phyloP scores from a whole-genome alignment of 2,329 filamentous ascomycete species.

The Periconia digitata region DNA sequence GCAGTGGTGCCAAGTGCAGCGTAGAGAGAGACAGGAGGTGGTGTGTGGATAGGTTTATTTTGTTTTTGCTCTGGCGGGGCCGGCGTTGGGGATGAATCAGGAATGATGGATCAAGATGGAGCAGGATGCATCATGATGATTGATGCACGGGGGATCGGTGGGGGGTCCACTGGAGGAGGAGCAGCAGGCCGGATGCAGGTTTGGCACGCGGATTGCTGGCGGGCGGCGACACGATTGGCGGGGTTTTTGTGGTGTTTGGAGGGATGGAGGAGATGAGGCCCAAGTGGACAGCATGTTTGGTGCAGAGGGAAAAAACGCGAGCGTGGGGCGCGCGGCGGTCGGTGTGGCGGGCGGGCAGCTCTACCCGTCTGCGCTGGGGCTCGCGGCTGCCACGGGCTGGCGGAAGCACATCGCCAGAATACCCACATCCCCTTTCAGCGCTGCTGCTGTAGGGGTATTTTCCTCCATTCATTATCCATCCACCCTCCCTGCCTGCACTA shows the following conservation, averaged over 20 bases:
- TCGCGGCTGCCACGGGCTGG: background rate
- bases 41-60: background rate
- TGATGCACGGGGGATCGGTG: background rate
- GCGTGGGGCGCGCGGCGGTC: background rate
- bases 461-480: no score
- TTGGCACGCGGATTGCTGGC: no score
- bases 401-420: no score
- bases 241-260: background rate
- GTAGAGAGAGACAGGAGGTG: background rate
- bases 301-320: no score
- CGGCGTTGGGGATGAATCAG: background rate
- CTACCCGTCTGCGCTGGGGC: background rate
- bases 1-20: no score
- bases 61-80: background rate
- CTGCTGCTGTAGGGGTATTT: no score
- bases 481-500: no score
- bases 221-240: background rate
- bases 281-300: no score
- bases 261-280: no score
- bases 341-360: background rate
- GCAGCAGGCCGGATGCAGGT: background rate
- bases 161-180: background rate
- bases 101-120: background rate
- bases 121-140: no score
- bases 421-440: no score